Evolutionary conservation across 176 grass and related monocot species (phyloP).

Genomic region (Triticum turgidum): DNA sequence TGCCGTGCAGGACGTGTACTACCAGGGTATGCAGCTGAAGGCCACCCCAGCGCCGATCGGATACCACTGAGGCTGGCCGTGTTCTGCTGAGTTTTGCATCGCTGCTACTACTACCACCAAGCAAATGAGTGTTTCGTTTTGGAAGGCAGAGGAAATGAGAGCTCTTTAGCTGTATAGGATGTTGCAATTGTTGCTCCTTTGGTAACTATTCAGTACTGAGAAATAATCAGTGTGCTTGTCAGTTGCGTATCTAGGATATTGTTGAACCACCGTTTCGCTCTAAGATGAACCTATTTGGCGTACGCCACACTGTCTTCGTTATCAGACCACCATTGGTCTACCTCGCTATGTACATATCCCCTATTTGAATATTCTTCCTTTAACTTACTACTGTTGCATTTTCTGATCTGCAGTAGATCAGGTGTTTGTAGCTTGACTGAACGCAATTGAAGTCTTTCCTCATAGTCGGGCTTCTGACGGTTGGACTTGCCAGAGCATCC

Average conservation of each 20-base stretch:
- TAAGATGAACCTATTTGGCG: neutral
- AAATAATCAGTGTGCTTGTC: constrained; percentile 30
- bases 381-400: neutral
- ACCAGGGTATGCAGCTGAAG: constrained; percentile 69
- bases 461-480: no score
- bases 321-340: neutral
- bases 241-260: constrained; percentile 22
- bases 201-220: constrained; percentile 12
- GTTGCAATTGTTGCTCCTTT: neutral
- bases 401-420: neutral
- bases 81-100: constrained; percentile 27
- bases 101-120: constrained; percentile 3
- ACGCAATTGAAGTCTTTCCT: no score
- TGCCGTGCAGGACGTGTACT: constrained; percentile 60
- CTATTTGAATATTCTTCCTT: neutral
- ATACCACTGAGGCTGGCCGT: constrained; percentile 44
- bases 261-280: constrained; percentile 1
- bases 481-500: no score
- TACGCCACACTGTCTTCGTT: neutral
- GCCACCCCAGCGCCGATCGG: constrained; percentile 59
- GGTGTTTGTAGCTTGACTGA: neutral
- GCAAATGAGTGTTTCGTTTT: constrained; percentile 22
- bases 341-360: constrained; percentile 20
- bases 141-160: neutral
- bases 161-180: constrained; percentile 14